A percentile compares a stretch with the other conserved stretches of the same genome.
Evolutionary conservation across 129 eudicot genomes (phyloP).

Genomic region (Calendula officinalis): DNA sequence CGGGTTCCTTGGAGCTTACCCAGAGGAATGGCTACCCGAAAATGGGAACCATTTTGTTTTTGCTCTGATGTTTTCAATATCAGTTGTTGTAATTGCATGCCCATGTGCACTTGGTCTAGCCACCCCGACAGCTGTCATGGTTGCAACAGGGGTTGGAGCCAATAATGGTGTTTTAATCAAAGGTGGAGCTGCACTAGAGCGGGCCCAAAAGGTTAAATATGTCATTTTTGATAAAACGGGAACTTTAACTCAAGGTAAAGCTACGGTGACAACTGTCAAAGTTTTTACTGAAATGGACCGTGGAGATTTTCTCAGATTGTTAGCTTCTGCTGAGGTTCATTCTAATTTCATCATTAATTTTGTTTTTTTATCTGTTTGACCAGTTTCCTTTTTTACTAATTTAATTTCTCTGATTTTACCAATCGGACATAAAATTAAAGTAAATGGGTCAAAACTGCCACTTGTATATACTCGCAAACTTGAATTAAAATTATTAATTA

Average conservation of each 20-base stretch:
- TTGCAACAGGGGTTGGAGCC: constrained; percentile 94
- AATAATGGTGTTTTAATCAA: constrained; percentile 84
- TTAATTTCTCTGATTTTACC: too few species aligned
- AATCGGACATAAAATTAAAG: too few species aligned
- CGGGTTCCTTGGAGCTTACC: constrained; percentile 71
- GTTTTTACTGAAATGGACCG: constrained; percentile 72
- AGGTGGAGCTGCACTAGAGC: constrained; percentile 91
- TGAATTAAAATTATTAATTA: not conserved
- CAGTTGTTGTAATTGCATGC: constrained; percentile 91
- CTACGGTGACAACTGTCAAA: constrained; percentile 67
- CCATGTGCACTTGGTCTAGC: constrained; percentile 99
- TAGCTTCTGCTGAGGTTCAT: constrained; percentile 93
- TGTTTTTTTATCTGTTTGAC: too few species aligned
- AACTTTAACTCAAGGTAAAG: constrained; percentile 89
- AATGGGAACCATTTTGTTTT: constrained; percentile 81
- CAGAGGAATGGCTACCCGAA: constrained; percentile 75
- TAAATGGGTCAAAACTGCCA: too few species aligned
- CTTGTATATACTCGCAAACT: not conserved
- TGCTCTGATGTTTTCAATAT: constrained; percentile 83
- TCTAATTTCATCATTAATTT: not conserved
- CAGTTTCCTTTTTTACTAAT: too few species aligned
- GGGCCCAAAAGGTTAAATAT: constrained; percentile 74
- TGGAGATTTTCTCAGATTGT: constrained; percentile 76
- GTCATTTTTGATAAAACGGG: constrained; percentile 93
- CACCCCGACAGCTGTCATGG: constrained; percentile 97